Evolutionary conservation across 148 eudicot species (phyloP), one percentile per base, ranked within the genome.

Genomic region (Limonium bicolor): DNA sequence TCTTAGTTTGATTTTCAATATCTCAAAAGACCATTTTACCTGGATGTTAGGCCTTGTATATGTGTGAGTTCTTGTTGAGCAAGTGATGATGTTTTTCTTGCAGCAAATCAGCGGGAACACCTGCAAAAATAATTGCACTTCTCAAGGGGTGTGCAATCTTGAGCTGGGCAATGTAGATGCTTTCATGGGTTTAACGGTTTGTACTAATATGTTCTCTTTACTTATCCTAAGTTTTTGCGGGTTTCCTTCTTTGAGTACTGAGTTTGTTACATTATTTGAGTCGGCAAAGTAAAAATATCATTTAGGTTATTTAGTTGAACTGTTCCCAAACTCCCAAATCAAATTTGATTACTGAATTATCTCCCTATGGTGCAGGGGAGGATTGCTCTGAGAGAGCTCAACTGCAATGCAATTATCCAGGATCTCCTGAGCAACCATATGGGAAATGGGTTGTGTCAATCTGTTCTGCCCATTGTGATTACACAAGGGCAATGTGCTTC

Each of bases 401-500:
- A 12, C 46, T 83, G 28, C 67, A 59, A 29, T 88, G 97, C 76
- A 88, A 83, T 54, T 72, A 67, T 46, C 86, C 86, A 5, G 50
- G 53, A 36, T 56, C 81, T 43, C 56, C 77, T 29, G 80, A 80
- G 23, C 51, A 48, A 46, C 94, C 94, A 26, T 72, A 72, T 58
- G 97, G 97, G 8, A 67, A 46, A 34, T 83, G 86, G 84, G 83
- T 80, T 32, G 92, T 80, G 46, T 88, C 94, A 5, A 80, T 88
- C 14, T 88, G 94, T 58, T 47, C 92, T 9, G 73, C 84, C 59
- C 58, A 68, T 51, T 83, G 94, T 60, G 94, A 83, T 64, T 77
- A 77, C 41, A 70, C 87, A n/a, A 63, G 84, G 75, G 87, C 97
- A 26, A 70, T 88, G 83, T 83, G 97, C 70, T 88, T 88, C 54